Evolutionary conservation across 257 asterid genomes (phyloP).

Genomic region (Solanum habrochaites): DNA sequence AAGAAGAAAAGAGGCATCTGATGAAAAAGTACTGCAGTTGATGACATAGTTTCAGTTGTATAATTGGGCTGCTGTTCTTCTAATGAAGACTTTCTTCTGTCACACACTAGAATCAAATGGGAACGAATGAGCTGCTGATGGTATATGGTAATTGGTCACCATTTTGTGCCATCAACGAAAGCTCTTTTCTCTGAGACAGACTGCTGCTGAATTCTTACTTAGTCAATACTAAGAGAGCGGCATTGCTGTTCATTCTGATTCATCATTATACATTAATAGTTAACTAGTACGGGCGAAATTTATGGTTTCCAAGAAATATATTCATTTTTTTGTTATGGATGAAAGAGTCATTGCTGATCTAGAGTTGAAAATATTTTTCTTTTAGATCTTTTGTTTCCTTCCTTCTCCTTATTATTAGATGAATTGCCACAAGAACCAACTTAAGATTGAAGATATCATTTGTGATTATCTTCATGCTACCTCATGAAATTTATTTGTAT

Average conservation of each 20-base stretch:
- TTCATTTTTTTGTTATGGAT: not conserved
- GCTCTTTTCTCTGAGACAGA: not conserved
- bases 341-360: not conserved
- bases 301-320: not conserved
- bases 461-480: not conserved
- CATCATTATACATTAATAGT: not conserved
- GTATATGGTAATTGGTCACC: not conserved
- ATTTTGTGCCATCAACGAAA: not conserved
- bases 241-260: not conserved
- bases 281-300: not conserved
- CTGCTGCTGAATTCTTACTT: not conserved
- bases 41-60: not conserved
- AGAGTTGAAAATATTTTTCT: not conserved
- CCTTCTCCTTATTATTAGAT: not conserved
- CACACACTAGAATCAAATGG: not conserved
- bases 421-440: not conserved
- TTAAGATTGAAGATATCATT: not conserved
- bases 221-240: not conserved
- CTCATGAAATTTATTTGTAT: not conserved
- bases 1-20: not conserved
- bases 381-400: not conserved
- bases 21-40: not conserved
- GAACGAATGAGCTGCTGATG: not conserved
- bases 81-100: not conserved
- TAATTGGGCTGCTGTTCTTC: not conserved